phyloP scores from a whole-genome alignment of 2,329 filamentous ascomycete genomes.

The Colletotrichum noveboracense region DNA sequence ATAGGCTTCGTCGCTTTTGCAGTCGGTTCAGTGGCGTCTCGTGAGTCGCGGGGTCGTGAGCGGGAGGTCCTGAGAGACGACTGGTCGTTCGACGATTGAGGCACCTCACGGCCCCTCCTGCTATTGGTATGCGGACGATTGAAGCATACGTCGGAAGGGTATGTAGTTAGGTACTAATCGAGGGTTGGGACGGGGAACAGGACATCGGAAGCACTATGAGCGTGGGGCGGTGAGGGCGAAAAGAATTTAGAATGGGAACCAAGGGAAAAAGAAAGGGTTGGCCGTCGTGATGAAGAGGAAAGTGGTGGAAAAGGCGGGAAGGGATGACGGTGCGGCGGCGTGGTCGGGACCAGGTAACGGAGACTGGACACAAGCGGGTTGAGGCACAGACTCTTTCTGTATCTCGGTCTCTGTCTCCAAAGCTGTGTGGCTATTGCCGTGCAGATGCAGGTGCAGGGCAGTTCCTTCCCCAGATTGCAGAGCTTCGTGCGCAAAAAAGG shows the following conservation, averaged over 20 bases:
- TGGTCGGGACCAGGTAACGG: not conserved
- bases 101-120: conserved; percentile 7
- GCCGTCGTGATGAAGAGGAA: conserved; percentile 5
- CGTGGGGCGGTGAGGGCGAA: not conserved
- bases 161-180: not conserved
- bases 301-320: conserved; percentile 8
- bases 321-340: not conserved
- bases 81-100: not conserved
- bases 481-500: conserved; percentile 1
- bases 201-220: not conserved
- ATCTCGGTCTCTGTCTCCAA: not conserved
- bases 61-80: not conserved
- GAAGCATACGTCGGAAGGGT: conserved; percentile 4
- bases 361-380: not conserved
- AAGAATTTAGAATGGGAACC: not conserved
- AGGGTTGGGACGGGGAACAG: not conserved
- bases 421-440: not conserved
- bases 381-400: conserved; percentile 1
- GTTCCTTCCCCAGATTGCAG: conserved; percentile 19
- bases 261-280: not conserved
- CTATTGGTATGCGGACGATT: not conserved
- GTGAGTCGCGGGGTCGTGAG: not conserved
- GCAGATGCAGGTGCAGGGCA: not conserved
- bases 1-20: not conserved
- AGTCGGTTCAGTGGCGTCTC: not conserved